A percentile compares a stretch with the other conserved stretches of the same genome.
phyloP scores from a whole-genome alignment of 148 eudicot genomes.

The Salicornia ramosissima region DNA sequence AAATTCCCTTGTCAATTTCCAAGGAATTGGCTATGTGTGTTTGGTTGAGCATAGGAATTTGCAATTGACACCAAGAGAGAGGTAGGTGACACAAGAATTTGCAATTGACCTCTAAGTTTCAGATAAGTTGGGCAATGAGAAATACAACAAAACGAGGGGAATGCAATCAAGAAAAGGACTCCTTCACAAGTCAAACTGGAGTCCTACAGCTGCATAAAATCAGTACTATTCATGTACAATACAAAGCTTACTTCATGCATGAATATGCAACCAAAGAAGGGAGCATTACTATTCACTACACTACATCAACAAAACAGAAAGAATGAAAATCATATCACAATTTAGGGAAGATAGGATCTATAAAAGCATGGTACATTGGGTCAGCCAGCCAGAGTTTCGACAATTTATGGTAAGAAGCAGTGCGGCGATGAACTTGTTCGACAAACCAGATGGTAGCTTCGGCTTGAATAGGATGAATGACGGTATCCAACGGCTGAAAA shows the following conservation, averaged over 20 bases:
- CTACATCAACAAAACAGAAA: not conserved
- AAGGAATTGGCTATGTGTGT: too few relatives aligned
- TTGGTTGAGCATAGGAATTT: too few relatives aligned
- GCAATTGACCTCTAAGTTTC: too few relatives aligned
- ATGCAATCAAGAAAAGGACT: too few relatives aligned
- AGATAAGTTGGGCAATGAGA: too few relatives aligned
- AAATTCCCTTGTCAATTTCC: too few relatives aligned
- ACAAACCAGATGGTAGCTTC: slow-evolving; percentile 69
- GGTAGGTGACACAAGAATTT: too few relatives aligned
- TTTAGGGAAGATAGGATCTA: slow-evolving; percentile 57
- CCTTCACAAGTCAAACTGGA: not conserved
- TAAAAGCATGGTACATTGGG: slow-evolving; percentile 40
- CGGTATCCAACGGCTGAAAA: slow-evolving; percentile 40
- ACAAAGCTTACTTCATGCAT: not conserved
- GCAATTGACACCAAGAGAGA: too few relatives aligned
- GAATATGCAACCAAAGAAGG: not conserved
- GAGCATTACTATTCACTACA: not conserved
- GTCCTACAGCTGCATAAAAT: not conserved
- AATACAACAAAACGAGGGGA: too few relatives aligned
- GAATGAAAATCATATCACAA: slow-evolving; percentile 9
- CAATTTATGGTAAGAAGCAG: slow-evolving; percentile 48
- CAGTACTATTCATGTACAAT: not conserved
- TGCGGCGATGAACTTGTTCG: slow-evolving; percentile 69
- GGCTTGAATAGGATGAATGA: slow-evolving; percentile 71
- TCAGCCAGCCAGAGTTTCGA: slow-evolving; percentile 56